Evolutionary conservation across 305 asterid species (phyloP).

Genomic region (Andrographis paniculata): DNA sequence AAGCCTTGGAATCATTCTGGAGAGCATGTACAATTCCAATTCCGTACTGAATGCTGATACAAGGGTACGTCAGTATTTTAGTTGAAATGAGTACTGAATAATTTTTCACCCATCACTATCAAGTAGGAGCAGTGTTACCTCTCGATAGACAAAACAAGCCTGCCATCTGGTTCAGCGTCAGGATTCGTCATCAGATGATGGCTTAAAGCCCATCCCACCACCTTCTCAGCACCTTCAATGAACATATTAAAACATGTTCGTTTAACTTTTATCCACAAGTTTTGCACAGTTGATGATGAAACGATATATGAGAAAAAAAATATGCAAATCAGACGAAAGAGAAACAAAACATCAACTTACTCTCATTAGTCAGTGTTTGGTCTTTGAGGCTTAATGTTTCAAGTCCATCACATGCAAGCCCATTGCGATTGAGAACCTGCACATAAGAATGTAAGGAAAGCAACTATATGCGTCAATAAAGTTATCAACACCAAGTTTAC

Average conservation of each 20-base stretch:
- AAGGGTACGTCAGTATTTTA: background rate
- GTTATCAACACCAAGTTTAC: too few relatives aligned
- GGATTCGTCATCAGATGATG: slow-evolving; percentile 46
- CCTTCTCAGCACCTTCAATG: slow-evolving; percentile 69
- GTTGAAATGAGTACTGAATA: background rate
- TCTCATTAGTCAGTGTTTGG: slow-evolving; percentile 55
- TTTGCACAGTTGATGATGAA: background rate
- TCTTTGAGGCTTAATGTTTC: slow-evolving; percentile 48
- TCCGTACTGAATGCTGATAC: slow-evolving; percentile 53
- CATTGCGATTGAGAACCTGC: slow-evolving; percentile 57
- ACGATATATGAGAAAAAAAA: too few relatives aligned
- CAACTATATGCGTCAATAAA: background rate
- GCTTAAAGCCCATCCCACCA: slow-evolving; percentile 72
- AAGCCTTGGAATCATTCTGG: slow-evolving; percentile 55
- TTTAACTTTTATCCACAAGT: background rate
- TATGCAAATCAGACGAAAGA: background rate
- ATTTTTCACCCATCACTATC: background rate
- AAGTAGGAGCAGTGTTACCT: slow-evolving; percentile 30
- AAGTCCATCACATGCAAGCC: slow-evolving; percentile 51
- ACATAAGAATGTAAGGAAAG: slow-evolving; percentile 22
- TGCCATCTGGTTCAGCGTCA: slow-evolving; percentile 35
- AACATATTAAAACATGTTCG: background rate
- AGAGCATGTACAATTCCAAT: slow-evolving; percentile 45
- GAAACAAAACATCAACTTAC: slow-evolving; percentile 25
- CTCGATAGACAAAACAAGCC: slow-evolving; percentile 43